Base-by-base conservation (phyloP, 805 yeast species). In the Yarrowia sp. region DNA sequence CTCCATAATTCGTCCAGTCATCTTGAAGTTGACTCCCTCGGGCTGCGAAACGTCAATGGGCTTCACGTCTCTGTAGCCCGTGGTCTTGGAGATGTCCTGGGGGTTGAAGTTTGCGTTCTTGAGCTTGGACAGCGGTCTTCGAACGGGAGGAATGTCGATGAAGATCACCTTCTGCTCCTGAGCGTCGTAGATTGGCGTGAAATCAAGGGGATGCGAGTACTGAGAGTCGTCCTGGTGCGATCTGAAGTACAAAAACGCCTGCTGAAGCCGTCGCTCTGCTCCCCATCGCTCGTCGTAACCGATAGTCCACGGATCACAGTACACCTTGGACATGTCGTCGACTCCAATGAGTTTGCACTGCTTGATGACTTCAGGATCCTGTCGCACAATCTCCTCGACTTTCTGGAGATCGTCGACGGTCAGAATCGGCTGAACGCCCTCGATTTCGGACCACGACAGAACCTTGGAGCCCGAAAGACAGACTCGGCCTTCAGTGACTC, bases 221-320 rank as follows among this genome's bases (percentile, higher is more conserved):
- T 86, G 89, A 53, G 92, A 88, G 78, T 89, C 95, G 76, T 89
- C 91, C 79, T 87, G 92, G 75, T 87, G 81, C 14, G 86, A 81
- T 81, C 92, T 84, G 84, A 88, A 90, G 82, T 88, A 89, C 84
- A 90, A 83, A 78, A 90, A 83, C 50, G 93, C 93, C 79, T 89
- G 95, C 79, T 89, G 94, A 71, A 89, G 83, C 79, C 95, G 84
- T 77, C 85, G 84, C 63, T 86, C 82, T 56, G 89, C 85, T 53
- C 94, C 94, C 90, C 91, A 89, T 79, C 94, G 84, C 80, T 85
- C 89, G 76, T 87, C 90, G 74, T 85, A 87, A 59, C 90, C 90
- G 74, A 87, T 86, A 41, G 89, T 85, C 89, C 89, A 86, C 65
- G 89, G 88, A 75, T 87, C 89, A 79, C 89, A 86, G 80, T 85